Base-by-base conservation (phyloP, 176 grass and related monocot genomes). In the Oryza rufipogon region DNA sequence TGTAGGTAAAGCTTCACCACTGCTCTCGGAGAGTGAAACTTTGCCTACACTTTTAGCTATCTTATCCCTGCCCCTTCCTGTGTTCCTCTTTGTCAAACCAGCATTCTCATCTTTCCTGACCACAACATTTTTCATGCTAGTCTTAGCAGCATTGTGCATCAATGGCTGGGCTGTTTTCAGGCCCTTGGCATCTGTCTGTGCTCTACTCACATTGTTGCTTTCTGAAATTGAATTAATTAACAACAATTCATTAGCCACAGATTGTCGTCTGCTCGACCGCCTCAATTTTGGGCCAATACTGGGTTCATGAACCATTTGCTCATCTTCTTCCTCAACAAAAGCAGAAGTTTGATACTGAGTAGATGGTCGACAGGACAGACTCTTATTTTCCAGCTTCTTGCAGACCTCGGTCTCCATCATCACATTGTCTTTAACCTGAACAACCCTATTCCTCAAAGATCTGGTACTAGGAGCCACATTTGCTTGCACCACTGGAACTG, bases 371-470 rank as follows among this genome's bases (percentile, higher is more conserved):
- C 42, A 49, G 12, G 56, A 28, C 17, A 80, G 71, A 15, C 15
- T 51, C 42, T 77, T 82, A 48, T 68, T 76, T 48, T 77, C 76
- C 25, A 48, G 23, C n/a, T 84, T 58, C 23, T 72, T 69, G 52
- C 12, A 56, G 45, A 51, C 4, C 1, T 34, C 68, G 61, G 17
- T 19, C 67, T 67, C 71, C 1, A n/a, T 78, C 38, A 68, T 61
- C 9, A 7, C 5, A 73, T 12, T 51, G n/a, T 46, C 16, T 10
- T 71, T 68, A 78, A 61, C 54, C 16, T 45, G 73, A 52, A 64
- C 67, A 38, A 14, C 45, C 64, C 78, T 85, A 5, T 25, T 91
- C 68, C 86, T 88, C 66, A 85, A 52, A n/a, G 36, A 11, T 64
- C 77, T 77, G 22, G 78, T 74, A 33, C 30, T 47, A 82, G 66